Conservation (phyloP, 441 rosid genomes). For the Bruguiera hainesii region DNA sequence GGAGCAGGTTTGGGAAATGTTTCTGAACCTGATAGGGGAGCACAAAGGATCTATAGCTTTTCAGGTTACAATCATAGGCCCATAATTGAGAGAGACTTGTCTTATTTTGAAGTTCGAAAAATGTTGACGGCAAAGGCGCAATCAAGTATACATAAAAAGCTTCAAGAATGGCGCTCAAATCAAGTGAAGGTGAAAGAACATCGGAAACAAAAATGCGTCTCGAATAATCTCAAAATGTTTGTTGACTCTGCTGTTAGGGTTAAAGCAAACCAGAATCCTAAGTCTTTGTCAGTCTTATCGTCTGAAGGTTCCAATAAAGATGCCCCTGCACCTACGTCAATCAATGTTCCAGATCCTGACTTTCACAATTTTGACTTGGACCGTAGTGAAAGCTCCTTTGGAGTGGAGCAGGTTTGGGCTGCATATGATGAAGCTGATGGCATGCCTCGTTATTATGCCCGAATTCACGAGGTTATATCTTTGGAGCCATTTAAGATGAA, state of each 20-base stretch:
- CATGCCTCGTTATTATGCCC: conserved; percentile 92
- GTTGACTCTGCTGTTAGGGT: conserved; percentile 19
- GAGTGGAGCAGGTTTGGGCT: conserved; percentile 83
- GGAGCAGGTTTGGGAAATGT: conserved; percentile 31
- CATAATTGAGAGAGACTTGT: conserved; percentile 41
- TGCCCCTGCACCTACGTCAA: conserved; percentile 28
- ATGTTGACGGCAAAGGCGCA: conserved; percentile 52
- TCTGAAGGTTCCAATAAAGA: conserved; percentile 22
- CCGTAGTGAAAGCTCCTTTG: conserved; percentile 67
- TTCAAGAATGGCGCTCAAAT: conserved; percentile 37
- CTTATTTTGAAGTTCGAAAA: conserved; percentile 44
- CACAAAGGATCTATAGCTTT: conserved; percentile 29
- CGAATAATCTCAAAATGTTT: conserved; percentile 19
- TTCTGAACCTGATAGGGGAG: conserved; percentile 33
- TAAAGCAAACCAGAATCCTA: conserved; percentile 17
- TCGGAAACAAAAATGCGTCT: conserved; percentile 25
- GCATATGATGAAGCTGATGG: conserved; percentile 89
- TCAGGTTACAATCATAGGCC: conserved; percentile 31
- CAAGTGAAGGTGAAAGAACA: conserved; percentile 32
- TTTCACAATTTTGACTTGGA: conserved; percentile 85
- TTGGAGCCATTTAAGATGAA: conserved; percentile 69
- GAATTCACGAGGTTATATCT: conserved; percentile 75
- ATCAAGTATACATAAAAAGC: conserved; percentile 38
- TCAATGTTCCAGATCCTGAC: conserved; percentile 87
- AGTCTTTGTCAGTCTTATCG: conserved; percentile 17